Base-by-base conservation (phyloP, 495 filamentous ascomycete genomes). In the Mycothermus thermophilus region DNA sequence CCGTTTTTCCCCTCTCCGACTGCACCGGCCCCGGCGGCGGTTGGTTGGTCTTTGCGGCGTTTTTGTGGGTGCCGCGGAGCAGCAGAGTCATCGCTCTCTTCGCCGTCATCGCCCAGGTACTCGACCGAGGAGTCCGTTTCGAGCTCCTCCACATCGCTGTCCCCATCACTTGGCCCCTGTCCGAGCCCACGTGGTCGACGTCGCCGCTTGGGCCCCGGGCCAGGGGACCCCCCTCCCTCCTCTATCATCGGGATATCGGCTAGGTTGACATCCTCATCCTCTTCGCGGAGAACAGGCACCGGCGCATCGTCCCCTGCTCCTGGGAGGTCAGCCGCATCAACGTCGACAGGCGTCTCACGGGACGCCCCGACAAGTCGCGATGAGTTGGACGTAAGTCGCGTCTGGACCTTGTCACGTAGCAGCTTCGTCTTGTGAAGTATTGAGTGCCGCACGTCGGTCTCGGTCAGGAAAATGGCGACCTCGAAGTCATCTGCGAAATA, bases 381-480 rank as follows among this genome's bases (percentile, higher is more conserved):
- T 16, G 71, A 66, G 40, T 76, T 77, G 30, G 69, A 74, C 30
- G 62, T 62, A 22, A 79, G 42, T 40, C 59, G 63, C 14, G 53
- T 60, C 54, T 67, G 69, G 31, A 51, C 57, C 32, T 47, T 75
- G 30, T 71, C 63, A 46, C 51, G 72, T 44, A 71, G 83, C 63
- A 52, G 63, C 57, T 93, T 96, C 35, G 77, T 71, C 49, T 88
- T 88, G 41, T 79, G 79, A 34, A 96, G 69, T 8, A 97, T 66
- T 11, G 83, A 78, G 63, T 96, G 88, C 19, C 86, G 74, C n/a
- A 82, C 83, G 15, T 76, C 77, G 5, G 77, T 78, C 55, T 93
- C 81, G 22, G 80, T 92, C 45, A 97, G 71, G 60, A 95, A 97
- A 41, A 96, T 76, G 12, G 83, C 79, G 25, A 93, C 82, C 51